Base-by-base conservation (phyloP, 2,329 filamentous ascomycete genomes). In the Penicillium sp. region DNA sequence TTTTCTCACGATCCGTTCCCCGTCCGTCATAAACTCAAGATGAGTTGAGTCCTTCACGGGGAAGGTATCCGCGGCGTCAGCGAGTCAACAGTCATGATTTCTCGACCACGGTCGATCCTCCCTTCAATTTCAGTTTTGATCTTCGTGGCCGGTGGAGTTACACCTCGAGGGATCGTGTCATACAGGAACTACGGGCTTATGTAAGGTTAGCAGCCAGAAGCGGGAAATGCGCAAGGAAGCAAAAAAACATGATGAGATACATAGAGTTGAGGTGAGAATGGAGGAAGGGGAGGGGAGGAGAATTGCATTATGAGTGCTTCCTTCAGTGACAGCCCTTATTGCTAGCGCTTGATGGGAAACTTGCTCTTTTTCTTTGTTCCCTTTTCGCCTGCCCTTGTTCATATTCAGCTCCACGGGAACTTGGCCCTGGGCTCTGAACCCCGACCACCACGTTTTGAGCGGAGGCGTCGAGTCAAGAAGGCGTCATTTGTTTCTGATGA, bases 1-100 rank as follows among this genome's bases (percentile, higher is more conserved):
- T 74, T 69, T 69, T 66, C 66, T 73, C 68, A 23, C 46, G 69
- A 74, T 71, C 72, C 71, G 71, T 64, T 73, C 64, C 70, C 66
- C 63, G 63, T 68, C 66, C 66, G 63, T 66, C 61, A 41, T 45
- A 52, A 41, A 38, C 55, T 52, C 56, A 67, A 65, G 65, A 69
- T 55, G 59, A 61, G 61, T 57, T 15, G 52, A 44, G 26, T 51
- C 44, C 50, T 49, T 49, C 50, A 55, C 41, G 57, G 47, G 56
- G 31, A 45, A 46, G 35, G 47, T 30, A 46, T 45, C 38, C 47
- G 17, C 30, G 15, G 48, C 5, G 31, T 61, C 60, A 57, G 44
- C 44, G 55, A 58, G 47, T 58, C 55, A 51, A 35, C 38, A 26
- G 19, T 47, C 58, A 55, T 60, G 58, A 41, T 45, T 56, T 60